Percentiles rank a stretch among this genome's conserved stretches.
These are phyloP conservation scores for Heritiera fomes DNA, from an alignment of 345 rosid genomes.

Conservation along the genomic window DNA sequence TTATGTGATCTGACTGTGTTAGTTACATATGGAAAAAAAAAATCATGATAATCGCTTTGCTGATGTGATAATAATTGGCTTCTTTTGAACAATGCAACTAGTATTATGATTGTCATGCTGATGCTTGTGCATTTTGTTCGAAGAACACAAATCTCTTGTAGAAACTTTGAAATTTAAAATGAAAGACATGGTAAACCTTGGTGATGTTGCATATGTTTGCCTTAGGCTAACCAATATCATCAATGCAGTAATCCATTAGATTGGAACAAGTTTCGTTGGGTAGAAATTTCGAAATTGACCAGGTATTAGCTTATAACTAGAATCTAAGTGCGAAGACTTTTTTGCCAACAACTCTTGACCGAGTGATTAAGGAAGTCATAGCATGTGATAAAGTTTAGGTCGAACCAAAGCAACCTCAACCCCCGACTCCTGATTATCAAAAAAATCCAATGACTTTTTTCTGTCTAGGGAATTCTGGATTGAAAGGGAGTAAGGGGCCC, in stretches of 20 bases:
- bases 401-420: no score
- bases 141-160: not conserved
- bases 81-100: not conserved
- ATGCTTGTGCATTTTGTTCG: not conserved
- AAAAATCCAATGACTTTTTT: not conserved
- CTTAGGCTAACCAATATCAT: not conserved
- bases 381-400: no score
- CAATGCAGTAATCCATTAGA: not conserved
- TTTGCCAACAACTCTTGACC: not conserved
- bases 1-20: not conserved
- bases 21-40: not conserved
- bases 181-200: not conserved
- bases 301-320: not conserved
- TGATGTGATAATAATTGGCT: not conserved
- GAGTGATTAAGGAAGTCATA: no score
- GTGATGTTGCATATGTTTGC: not conserved
- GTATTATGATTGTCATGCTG: not conserved
- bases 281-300: not conserved
- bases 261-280: not conserved
- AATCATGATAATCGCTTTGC: not conserved
- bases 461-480: not conserved
- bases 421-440: no score
- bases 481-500: not conserved
- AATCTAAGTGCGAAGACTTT: not conserved
- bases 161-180: not conserved